Conservation (phyloP, 83 land plant genomes). For the Isoetes engelmannii region DNA sequence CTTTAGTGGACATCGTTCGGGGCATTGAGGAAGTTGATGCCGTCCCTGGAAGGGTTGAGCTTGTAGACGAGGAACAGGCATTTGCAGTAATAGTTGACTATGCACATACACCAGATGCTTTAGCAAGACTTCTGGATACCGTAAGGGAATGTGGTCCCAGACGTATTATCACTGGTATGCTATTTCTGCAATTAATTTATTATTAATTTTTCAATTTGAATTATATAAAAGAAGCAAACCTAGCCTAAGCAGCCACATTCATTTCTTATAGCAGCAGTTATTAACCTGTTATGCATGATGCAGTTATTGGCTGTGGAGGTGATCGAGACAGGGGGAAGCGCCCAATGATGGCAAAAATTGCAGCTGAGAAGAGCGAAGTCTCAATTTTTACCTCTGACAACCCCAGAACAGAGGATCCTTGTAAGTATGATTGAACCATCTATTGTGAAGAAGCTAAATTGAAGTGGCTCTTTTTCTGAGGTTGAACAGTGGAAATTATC, state of each 20-base stretch:
- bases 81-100: conserved; percentile 91
- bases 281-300: conserved; percentile 14
- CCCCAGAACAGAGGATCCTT: conserved; percentile 76
- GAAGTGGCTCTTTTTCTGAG: background rate
- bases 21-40: conserved; percentile 98
- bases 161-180: conserved; percentile 80
- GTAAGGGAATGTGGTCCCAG: conserved; percentile 74
- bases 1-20: conserved; percentile 84
- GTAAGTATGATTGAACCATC: conserved; percentile 32
- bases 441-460: background rate
- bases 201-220: too few species aligned
- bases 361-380: conserved; percentile 82
- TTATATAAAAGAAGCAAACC: too few species aligned
- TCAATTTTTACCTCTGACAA: conserved; percentile 84
- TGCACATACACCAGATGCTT: conserved; percentile 81
- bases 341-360: conserved; percentile 89
- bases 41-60: conserved; percentile 91
- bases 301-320: conserved; percentile 85
- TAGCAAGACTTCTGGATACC: conserved; percentile 76
- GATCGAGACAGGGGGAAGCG: conserved; percentile 85
- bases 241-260: too few species aligned
- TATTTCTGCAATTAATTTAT: background rate
- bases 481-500: conserved; percentile 70
- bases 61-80: conserved; percentile 97
- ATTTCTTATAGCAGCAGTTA: too few species aligned